A percentile compares a stretch with the other conserved stretches of the same genome.
Conservation (phyloP, 805 yeast species). For the Saturnispora sanitii region DNA sequence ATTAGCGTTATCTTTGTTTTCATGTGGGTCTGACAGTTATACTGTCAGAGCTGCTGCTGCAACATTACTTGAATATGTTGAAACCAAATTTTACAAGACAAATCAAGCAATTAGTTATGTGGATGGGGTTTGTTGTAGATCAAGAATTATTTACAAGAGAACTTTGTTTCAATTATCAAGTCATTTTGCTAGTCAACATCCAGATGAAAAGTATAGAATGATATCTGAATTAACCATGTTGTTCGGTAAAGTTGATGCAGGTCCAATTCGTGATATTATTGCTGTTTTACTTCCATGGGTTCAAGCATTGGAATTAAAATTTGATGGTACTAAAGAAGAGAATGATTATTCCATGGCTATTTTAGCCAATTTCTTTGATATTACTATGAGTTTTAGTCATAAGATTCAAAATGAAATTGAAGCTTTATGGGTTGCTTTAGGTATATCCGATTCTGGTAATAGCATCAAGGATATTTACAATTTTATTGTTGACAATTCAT, state of each 20-base stretch:
- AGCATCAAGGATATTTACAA: slow-evolving; percentile 67
- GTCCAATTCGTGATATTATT: slow-evolving; percentile 65
- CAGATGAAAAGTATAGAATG: slow-evolving; percentile 51
- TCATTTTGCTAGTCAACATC: slow-evolving; percentile 50
- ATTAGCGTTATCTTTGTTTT: slow-evolving; percentile 65
- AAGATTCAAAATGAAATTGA: slow-evolving; percentile 79
- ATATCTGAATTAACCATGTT: slow-evolving; percentile 66
- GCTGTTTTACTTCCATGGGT: slow-evolving; percentile 87
- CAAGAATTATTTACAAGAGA: slow-evolving; percentile 78
- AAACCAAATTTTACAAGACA: slow-evolving; percentile 45
- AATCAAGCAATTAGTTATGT: slow-evolving; percentile 47
- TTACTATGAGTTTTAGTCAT: slow-evolving; percentile 69
- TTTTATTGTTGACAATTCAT: slow-evolving; percentile 56
- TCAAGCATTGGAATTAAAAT: slow-evolving; percentile 61
- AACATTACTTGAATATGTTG: slow-evolving; percentile 56
- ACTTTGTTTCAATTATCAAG: slow-evolving; percentile 74
- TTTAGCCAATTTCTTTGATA: slow-evolving; percentile 68
- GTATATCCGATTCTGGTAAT: slow-evolving; percentile 49
- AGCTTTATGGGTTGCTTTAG: slow-evolving; percentile 93
- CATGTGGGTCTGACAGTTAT: slow-evolving; percentile 63
- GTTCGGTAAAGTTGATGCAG: slow-evolving; percentile 49
- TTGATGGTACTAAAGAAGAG: slow-evolving; percentile 20
- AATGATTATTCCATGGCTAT: slow-evolving; percentile 51
- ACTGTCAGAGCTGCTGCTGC: slow-evolving; percentile 68
- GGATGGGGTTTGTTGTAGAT: slow-evolving; percentile 63